These are phyloP conservation scores for Talaromyces sp. DNA, from an alignment of 2,329 filamentous ascomycete species.

Conservation along the genomic window DNA sequence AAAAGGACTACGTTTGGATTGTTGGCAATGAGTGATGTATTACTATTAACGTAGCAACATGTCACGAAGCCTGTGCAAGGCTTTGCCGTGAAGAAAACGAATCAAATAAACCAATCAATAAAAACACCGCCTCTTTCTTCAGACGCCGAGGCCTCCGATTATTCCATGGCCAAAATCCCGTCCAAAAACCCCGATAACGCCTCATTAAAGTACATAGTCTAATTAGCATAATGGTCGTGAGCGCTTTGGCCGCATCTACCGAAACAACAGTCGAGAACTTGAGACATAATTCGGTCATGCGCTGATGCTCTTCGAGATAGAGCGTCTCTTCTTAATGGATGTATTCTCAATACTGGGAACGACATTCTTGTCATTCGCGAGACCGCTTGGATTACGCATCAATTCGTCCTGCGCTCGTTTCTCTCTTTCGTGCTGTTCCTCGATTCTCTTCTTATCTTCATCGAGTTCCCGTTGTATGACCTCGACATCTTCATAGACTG, in stretches of 20 bases:
- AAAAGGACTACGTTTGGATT: not conserved
- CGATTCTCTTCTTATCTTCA: conserved; percentile 47
- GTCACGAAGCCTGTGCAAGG: not conserved
- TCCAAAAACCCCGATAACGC: conserved; percentile 6
- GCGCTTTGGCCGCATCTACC: not conserved
- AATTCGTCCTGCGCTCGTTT: conserved; percentile 46
- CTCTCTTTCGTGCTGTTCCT: conserved; percentile 48
- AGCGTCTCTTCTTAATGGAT: conserved; percentile 22
- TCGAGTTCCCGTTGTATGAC: conserved; percentile 43
- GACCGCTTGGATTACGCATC: conserved; percentile 42
- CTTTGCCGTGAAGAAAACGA: not conserved
- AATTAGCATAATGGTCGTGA: not conserved
- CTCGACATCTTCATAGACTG: conserved; percentile 43
- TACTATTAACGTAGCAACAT: conserved; percentile 7
- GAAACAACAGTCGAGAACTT: not conserved
- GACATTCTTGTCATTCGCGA: conserved; percentile 27
- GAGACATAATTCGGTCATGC: not conserved
- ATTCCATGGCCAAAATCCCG: not conserved
- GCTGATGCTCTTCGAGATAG: conserved; percentile 29
- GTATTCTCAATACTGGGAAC: conserved; percentile 35
- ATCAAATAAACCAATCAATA: not conserved
- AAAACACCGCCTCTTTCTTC: not conserved
- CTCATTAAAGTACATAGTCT: conserved; percentile 12
- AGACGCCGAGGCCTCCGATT: not conserved
- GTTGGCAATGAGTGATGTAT: not conserved